Evolutionary conservation across 345 rosid genomes (phyloP), one percentile per base, ranked within the genome.

Genomic region (Boechera retrofracta): DNA sequence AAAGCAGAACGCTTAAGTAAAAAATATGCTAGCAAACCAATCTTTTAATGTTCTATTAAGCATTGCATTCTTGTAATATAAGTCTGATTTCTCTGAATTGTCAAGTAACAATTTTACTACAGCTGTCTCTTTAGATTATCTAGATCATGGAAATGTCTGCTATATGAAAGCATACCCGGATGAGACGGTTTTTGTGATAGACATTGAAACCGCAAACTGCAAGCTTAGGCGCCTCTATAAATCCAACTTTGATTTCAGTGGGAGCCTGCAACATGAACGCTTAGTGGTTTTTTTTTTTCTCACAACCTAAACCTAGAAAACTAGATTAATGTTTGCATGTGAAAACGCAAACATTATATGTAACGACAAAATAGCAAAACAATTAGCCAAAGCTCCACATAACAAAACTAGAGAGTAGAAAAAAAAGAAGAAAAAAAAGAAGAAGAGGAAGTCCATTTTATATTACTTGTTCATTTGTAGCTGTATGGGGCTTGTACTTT

Each of bases 101-200:
- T 54, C 15, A 29, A 3, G 33, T 28, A 26, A 5, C 58, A 11
- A 6, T 11, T 7, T 64, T 38, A 15, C 61, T 16, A 15, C 35
- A 72, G 38, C 11, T 35, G 51, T 61, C 38, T 62, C 41, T 26
- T 10, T 15, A 60, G 58, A 47, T 47, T 10, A 59, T 62, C 52
- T 39, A 64, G 13, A 64, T 5, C 48, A 31, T n/a, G 48, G 21
- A 57, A n/a, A 2, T 66, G 12, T 9, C 36, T 18, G 31, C 16
- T 5, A 77, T 29, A 71, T 55, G 6, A 65, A 66, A 72, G 67
- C 81, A 55, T 85, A 94, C 98, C 93, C 86, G 85, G 75, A 92
- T 94, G 63, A 94, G 93, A 80, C 97, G 97, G 88, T 94, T 94
- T 77, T 70, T 77, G 62, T 94, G 97, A 82, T 94, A 94, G 26